Percentiles rank a stretch among this genome's conserved stretches.
These are phyloP conservation scores for Lolium perenne DNA, from an alignment of 176 grass and related monocot genomes.

Conservation along the genomic window DNA sequence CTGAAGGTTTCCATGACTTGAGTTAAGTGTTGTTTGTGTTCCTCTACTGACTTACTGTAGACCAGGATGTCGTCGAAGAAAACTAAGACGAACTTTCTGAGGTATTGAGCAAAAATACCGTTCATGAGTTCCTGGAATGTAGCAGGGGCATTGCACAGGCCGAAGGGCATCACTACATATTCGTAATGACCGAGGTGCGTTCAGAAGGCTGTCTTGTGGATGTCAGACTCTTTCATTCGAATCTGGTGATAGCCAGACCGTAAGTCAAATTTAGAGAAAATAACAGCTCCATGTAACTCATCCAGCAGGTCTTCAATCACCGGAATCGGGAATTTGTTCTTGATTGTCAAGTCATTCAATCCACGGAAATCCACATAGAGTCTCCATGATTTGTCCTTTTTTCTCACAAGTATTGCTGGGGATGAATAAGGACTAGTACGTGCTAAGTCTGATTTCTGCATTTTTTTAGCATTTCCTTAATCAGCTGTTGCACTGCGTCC, in stretches of 20 bases:
- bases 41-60: background rate
- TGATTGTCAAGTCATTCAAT: background rate
- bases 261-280: background rate
- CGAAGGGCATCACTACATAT: background rate
- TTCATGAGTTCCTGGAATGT: background rate
- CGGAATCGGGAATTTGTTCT: background rate
- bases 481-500: accelerated
- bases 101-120: background rate
- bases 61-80: background rate
- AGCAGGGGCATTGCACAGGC: background rate
- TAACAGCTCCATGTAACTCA: background rate
- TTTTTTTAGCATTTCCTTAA: background rate
- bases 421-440: background rate
- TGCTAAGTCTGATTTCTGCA: background rate
- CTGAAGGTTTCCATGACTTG: accelerated
- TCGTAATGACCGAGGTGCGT: background rate
- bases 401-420: background rate
- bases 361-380: background rate
- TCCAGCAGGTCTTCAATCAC: background rate
- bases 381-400: background rate
- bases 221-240: background rate
- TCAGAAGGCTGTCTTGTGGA: background rate
- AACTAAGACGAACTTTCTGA: background rate
- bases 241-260: background rate
- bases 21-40: background rate